A percentile compares a stretch with the other conserved stretches of the same genome.
Conservation (phyloP, 2,329 filamentous ascomycete species). For the Fusarium globosum region DNA sequence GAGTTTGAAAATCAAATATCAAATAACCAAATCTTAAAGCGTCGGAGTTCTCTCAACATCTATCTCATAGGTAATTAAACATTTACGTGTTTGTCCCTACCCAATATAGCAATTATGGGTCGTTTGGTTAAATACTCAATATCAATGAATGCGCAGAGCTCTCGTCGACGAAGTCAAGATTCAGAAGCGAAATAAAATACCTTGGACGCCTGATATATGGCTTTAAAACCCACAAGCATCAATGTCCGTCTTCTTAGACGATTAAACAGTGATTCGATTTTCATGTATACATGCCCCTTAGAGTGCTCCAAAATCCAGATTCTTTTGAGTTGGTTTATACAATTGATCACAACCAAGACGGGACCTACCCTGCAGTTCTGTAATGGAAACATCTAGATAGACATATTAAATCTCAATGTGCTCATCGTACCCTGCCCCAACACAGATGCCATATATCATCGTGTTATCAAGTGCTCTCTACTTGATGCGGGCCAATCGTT, state of each 20-base stretch:
- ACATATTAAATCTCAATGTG: slow-evolving; percentile 16
- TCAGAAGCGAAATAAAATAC: background rate
- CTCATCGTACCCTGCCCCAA: slow-evolving; percentile 1
- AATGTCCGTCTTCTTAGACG: background rate
- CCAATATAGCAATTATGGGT: background rate
- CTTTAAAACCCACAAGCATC: background rate
- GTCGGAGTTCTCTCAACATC: background rate
- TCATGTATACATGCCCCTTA: slow-evolving; percentile 6
- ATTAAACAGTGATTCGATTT: background rate
- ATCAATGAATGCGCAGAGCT: background rate
- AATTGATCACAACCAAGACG: slow-evolving; percentile 4
- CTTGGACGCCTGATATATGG: background rate
- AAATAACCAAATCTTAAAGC: background rate
- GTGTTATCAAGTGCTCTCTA: slow-evolving; percentile 35
- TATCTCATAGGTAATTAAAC: background rate
- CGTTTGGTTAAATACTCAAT: background rate
- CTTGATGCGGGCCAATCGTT: slow-evolving; percentile 72
- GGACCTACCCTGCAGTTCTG: background rate
- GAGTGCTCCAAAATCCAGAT: background rate
- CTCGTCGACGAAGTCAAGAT: background rate
- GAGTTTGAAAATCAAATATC: background rate
- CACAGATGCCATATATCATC: slow-evolving; percentile 11
- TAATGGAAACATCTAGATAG: background rate
- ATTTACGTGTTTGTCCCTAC: background rate
- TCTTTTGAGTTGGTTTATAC: background rate